Evolutionary conservation across 2,329 filamentous ascomycete species (phyloP), one percentile per base, ranked within the genome.

Genomic region (Pseudogymnoascus sp.): DNA sequence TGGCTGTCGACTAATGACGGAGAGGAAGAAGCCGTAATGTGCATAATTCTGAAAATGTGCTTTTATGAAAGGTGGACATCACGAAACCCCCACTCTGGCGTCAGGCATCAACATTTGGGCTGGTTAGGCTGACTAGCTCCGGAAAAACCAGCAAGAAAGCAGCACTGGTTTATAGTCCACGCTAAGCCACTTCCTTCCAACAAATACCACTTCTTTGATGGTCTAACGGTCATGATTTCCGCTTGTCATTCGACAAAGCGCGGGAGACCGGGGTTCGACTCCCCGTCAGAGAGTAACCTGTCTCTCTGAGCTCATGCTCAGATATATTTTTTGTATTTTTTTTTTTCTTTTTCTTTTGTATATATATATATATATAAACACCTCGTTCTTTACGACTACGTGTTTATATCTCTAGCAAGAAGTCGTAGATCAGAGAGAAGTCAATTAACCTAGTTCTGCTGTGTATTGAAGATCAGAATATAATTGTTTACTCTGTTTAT

Each of bases 141-240:
- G 53, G 57, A n/a, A 28, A 38, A 58, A 38, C 33, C 38, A 14
- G 6, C 12, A 6, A 5, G 38, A 58, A 58, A 58, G 35, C 33
- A 12, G 37, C 57, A 58, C 9, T n/a, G 35, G 33, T 25, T 58
- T 39, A 37, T 37, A 36, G n/a, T 36, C 1, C 30, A 36, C n/a
- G 15, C 22, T 25, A 25, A 25, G 30, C 15, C 6, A 58, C 2
- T 58, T 36, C 53, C 14, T 14, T 50, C 22, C 5, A 50, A 50
- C 43, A 50, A 50, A 50, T 58, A 36, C 20, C 53, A 58, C 11
- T 11, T 62, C 61, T 61, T 61, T 58, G 61, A 67, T 67, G 66
- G 66, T 67, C 66, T 67, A 67, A 67, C 66, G 66, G 66, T 67
- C 63, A 67, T 66, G 71, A 72, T 72, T 72, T 72, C 71, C 70